phyloP scores from a whole-genome alignment of 768 basidiomycete species.

The Butyriboletus loyo region DNA sequence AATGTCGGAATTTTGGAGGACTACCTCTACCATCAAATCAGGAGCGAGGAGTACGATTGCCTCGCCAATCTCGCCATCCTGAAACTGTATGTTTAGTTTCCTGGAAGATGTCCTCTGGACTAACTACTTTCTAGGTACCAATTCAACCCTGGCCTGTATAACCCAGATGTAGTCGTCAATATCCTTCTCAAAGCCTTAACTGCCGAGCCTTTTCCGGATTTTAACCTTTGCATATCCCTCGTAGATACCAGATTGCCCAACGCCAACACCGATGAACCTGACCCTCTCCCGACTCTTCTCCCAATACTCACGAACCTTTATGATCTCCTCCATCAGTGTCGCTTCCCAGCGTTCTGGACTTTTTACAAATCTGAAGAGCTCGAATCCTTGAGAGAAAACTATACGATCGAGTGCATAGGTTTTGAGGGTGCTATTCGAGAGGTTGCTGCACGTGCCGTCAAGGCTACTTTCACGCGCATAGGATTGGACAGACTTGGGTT shows the following conservation, averaged over 20 bases:
- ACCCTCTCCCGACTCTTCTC: conserved; percentile 71
- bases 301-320: conserved; percentile 66
- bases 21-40: conserved; percentile 92
- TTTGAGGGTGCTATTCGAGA: conserved; percentile 82
- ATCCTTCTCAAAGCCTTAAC: conserved; percentile 91
- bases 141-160: conserved; percentile 91
- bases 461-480: conserved; percentile 75
- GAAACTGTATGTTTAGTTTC: conserved; percentile 61
- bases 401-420: conserved; percentile 78
- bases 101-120: not conserved
- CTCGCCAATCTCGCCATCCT: conserved; percentile 93
- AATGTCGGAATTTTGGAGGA: conserved; percentile 94
- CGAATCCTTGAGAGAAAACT: conserved; percentile 76
- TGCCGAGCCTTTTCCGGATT: conserved; percentile 85
- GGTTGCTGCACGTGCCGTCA: conserved; percentile 74
- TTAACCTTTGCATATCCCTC: conserved; percentile 92
- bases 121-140: conserved; percentile 64
- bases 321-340: conserved; percentile 74
- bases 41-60: conserved; percentile 89
- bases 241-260: conserved; percentile 67
- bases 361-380: conserved; percentile 68
- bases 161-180: conserved; percentile 90
- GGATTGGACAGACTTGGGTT: conserved; percentile 60
- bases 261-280: conserved; percentile 68
- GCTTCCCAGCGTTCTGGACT: conserved; percentile 85